phyloP scores from a whole-genome alignment of 2,329 filamentous ascomycete genomes.

The Coniochaeta sp. region DNA sequence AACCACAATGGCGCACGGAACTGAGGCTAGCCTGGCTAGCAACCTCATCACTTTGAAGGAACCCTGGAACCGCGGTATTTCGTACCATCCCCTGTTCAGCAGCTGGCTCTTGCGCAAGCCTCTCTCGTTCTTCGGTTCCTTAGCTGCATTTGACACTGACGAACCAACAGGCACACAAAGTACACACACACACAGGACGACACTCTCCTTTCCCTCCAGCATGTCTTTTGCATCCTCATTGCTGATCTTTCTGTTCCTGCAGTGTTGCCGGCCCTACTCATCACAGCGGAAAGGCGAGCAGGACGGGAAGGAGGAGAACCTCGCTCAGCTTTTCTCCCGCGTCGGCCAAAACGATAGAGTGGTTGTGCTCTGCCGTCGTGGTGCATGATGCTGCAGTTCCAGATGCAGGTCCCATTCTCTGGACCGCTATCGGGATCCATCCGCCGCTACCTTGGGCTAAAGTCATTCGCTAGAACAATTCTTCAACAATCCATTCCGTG shows the following conservation, averaged over 20 bases:
- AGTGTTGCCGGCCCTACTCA: not conserved
- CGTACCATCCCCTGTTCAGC: not conserved
- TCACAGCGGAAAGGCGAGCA: not conserved
- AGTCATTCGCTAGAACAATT: not conserved
- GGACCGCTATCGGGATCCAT: not conserved
- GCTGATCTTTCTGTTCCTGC: not conserved
- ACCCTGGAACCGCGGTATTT: not conserved
- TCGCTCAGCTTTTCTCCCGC: not conserved
- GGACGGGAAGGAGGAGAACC: not conserved
- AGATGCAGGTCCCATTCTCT: slow-evolving; percentile 1
- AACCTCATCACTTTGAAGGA: not conserved
- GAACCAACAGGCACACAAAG: not conserved
- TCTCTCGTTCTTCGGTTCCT: not conserved
- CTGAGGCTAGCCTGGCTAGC: not conserved
- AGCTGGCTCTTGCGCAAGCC: not conserved
- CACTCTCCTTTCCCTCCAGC: not conserved
- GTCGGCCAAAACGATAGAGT: not conserved
- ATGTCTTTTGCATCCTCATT: not conserved
- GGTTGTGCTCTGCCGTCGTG: not conserved
- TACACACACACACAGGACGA: not conserved
- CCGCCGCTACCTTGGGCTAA: too few relatives aligned
- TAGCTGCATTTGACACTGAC: not conserved
- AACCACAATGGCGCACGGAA: not conserved
- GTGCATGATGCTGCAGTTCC: not conserved
- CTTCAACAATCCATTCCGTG: not conserved